A percentile compares a stretch with the other conserved stretches of the same genome.
Evolutionary conservation across 257 asterid genomes (phyloP).

Genomic region (Cinchona pubescens): DNA sequence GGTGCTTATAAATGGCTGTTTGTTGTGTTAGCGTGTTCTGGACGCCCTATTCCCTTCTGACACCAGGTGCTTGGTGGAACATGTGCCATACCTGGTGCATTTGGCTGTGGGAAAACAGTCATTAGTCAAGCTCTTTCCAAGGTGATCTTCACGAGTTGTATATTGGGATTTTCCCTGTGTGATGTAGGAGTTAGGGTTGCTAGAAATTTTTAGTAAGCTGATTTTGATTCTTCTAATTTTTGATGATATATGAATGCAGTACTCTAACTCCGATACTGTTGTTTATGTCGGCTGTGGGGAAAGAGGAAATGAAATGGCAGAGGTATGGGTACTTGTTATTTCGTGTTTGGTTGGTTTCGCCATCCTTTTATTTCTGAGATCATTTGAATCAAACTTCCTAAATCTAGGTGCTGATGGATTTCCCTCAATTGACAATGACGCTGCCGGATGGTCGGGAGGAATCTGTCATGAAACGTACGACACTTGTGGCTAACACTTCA

Average conservation of each 20-base stretch:
- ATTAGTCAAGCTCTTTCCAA: conserved; percentile 99
- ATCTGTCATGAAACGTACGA: conserved; percentile 99
- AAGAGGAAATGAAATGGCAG: conserved; percentile 99
- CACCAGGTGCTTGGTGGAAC: conserved; percentile 99
- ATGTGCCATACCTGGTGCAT: conserved; percentile 99
- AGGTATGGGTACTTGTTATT: conserved; percentile 46
- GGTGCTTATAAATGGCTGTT: conserved; percentile 23
- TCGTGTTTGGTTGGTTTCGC: conserved; percentile 22
- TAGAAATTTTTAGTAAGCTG: conserved; percentile 2
- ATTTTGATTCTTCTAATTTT: conserved; percentile 18
- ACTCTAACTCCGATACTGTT: conserved; percentile 93
- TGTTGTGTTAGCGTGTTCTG: conserved; percentile 81
- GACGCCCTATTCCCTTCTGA: conserved; percentile 98
- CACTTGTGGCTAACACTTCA: conserved; percentile 98
- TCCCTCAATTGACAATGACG: conserved; percentile 99
- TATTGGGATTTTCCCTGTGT: not conserved
- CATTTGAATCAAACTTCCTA: conserved; percentile 4
- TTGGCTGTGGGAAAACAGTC: conserved; percentile 99
- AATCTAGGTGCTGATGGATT: conserved; percentile 96
- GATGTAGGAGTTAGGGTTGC: not conserved
- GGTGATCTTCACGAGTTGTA: conserved; percentile 38
- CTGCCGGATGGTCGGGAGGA: conserved; percentile 99
- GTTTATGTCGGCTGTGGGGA: conserved; percentile 99
- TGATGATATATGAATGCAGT: conserved; percentile 52
- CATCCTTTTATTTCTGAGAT: conserved; percentile 1